phyloP scores from a whole-genome alignment of 169 alveolate genomes.

The Toxoplasma gondii region DNA sequence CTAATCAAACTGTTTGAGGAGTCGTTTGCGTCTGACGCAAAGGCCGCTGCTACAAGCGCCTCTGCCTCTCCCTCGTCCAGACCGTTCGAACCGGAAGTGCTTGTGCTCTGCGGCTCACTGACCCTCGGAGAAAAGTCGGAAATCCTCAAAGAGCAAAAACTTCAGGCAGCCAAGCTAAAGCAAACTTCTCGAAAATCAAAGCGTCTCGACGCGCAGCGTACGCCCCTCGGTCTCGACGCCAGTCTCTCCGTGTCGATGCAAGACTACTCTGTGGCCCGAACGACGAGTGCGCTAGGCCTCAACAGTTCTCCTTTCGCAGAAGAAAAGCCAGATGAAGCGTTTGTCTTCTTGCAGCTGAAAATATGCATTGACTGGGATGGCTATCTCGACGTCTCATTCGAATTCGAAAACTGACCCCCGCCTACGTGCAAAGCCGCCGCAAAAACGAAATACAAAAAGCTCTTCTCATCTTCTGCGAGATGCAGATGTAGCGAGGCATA shows the following conservation, averaged over 20 bases:
- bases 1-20: background rate
- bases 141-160: background rate
- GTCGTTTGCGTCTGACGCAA: conserved; percentile 5
- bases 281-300: background rate
- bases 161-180: background rate
- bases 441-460: no score
- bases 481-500: no score
- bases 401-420: background rate
- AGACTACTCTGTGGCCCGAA: background rate
- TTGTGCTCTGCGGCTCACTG: conserved; percentile 3
- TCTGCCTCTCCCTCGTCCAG: background rate
- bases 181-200: background rate
- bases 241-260: background rate
- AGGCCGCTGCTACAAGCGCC: background rate
- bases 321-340: background rate
- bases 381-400: background rate
- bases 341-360: background rate
- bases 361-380: conserved; percentile 31
- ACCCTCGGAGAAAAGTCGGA: background rate
- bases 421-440: conserved; percentile 60
- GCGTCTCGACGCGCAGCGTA: background rate
- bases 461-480: no score
- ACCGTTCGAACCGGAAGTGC: background rate
- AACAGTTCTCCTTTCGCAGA: background rate
- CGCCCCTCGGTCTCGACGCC: background rate